These are phyloP conservation scores for Lagerstroemia speciosa DNA, from an alignment of 345 rosid genomes.

Conservation along the genomic window DNA sequence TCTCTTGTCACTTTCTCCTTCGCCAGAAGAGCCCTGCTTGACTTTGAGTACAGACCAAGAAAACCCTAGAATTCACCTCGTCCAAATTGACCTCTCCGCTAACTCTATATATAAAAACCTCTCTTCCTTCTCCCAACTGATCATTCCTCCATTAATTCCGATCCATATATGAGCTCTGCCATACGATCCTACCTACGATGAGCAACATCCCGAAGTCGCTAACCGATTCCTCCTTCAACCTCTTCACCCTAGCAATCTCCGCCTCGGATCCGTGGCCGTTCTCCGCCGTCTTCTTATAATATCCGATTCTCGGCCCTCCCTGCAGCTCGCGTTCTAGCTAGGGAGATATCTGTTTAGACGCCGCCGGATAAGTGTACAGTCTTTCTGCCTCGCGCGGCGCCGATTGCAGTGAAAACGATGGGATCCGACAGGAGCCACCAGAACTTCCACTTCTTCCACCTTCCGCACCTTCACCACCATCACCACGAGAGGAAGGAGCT, in stretches of 20 bases:
- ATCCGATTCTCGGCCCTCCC: not conserved
- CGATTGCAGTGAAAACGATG: not conserved
- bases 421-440: slow-evolving; percentile 20
- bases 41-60: slow-evolving; percentile 16
- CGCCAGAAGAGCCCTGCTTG: not conserved
- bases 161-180: slow-evolving; percentile 12
- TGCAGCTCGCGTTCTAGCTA: too few species aligned
- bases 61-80: not conserved
- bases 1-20: not conserved
- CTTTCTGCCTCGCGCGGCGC: not conserved
- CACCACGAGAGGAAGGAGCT: slow-evolving; percentile 16
- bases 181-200: slow-evolving; percentile 40
- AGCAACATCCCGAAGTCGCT: slow-evolving; percentile 80
- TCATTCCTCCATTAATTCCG: too few species aligned
- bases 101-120: not conserved
- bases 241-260: slow-evolving; percentile 67
- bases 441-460: slow-evolving; percentile 44
- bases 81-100: slow-evolving; percentile 7
- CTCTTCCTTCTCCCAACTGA: not conserved
- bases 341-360: too few species aligned
- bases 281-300: slow-evolving; percentile 30
- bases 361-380: not conserved
- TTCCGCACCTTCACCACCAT: slow-evolving; percentile 18
- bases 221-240: slow-evolving; percentile 59
- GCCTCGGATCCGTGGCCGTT: slow-evolving; percentile 91